Evolutionary conservation across 768 basidiomycete genomes (phyloP).

Genomic region (Omphalotus guepiniiformis): DNA sequence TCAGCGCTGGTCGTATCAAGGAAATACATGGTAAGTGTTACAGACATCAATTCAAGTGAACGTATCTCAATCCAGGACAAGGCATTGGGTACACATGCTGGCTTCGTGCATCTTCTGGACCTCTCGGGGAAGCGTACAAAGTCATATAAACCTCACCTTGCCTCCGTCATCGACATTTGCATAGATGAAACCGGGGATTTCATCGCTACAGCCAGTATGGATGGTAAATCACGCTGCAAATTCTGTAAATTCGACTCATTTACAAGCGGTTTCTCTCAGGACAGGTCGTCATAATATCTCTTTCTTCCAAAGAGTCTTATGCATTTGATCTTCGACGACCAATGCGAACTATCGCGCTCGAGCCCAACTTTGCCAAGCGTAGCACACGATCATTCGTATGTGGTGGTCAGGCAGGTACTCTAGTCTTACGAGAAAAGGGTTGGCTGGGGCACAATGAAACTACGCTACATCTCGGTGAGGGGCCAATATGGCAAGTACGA

Average conservation of each 20-base stretch:
- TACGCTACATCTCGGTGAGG: conserved; percentile 76
- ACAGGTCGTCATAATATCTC: conserved; percentile 84
- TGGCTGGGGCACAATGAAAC: conserved; percentile 93
- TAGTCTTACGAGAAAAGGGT: conserved; percentile 90
- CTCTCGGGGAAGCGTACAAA: conserved; percentile 78
- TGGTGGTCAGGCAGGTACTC: conserved; percentile 85
- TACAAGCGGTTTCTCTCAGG: conserved; percentile 63
- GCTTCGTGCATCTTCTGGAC: conserved; percentile 86
- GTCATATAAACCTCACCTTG: conserved; percentile 86
- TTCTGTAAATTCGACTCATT: not conserved
- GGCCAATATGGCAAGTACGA: conserved; percentile 88
- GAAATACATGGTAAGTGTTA: conserved; percentile 59
- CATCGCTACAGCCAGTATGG: conserved; percentile 87
- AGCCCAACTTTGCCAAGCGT: conserved; percentile 83
- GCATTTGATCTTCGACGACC: conserved; percentile 90
- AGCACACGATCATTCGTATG: conserved; percentile 78
- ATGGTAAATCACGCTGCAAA: conserved; percentile 55
- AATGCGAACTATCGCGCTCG: conserved; percentile 84
- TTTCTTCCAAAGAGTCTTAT: conserved; percentile 70
- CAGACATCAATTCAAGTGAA: not conserved
- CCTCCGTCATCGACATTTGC: conserved; percentile 80
- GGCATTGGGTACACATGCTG: conserved; percentile 91
- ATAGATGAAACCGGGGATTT: conserved; percentile 86
- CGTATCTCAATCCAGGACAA: conserved; percentile 24
- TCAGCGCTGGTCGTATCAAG: conserved; percentile 77